Conservation (phyloP, 495 filamentous ascomycete genomes). For the Aspergillus avenaceus region DNA sequence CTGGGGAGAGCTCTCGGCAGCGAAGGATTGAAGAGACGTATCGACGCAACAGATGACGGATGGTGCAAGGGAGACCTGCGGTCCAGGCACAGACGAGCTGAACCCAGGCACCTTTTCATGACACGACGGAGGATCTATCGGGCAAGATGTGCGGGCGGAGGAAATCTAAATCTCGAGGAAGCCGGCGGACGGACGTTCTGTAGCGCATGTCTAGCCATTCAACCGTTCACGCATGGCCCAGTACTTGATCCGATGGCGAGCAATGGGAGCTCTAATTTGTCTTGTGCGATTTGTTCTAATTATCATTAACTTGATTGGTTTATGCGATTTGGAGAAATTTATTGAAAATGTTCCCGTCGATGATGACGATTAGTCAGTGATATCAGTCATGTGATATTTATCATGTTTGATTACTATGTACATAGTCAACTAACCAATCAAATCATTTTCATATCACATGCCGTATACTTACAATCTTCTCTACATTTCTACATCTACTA, state of each 20-base stretch:
- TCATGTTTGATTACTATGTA: too few relatives aligned
- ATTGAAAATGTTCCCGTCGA: neutral
- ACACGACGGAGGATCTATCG: slow-evolving; percentile 29
- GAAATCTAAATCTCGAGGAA: slow-evolving; percentile 33
- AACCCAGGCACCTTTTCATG: slow-evolving; percentile 42
- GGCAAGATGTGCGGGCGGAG: slow-evolving; percentile 25
- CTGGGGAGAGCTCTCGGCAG: slow-evolving; percentile 1
- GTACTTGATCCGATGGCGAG: neutral
- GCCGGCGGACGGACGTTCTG: slow-evolving; percentile 20
- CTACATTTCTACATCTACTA: too few relatives aligned
- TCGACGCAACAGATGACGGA: slow-evolving; percentile 2
- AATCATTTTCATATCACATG: too few relatives aligned
- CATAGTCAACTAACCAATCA: too few relatives aligned
- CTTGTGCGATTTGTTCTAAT: too few relatives aligned
- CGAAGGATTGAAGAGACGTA: neutral
- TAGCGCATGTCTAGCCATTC: slow-evolving; percentile 36
- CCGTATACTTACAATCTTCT: too few relatives aligned
- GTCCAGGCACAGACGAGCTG: slow-evolving; percentile 35
- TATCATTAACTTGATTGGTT: too few relatives aligned
- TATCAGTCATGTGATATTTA: too few relatives aligned
- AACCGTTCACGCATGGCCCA: slow-evolving; percentile 19
- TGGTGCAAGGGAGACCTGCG: slow-evolving; percentile 19
- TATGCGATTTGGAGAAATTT: too few relatives aligned
- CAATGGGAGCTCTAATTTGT: too few relatives aligned
- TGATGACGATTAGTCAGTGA: too few relatives aligned